Evolutionary conservation across 495 filamentous ascomycete species (phyloP), one percentile per base, ranked within the genome.

Genomic region (Aspergillus cavernicola): DNA sequence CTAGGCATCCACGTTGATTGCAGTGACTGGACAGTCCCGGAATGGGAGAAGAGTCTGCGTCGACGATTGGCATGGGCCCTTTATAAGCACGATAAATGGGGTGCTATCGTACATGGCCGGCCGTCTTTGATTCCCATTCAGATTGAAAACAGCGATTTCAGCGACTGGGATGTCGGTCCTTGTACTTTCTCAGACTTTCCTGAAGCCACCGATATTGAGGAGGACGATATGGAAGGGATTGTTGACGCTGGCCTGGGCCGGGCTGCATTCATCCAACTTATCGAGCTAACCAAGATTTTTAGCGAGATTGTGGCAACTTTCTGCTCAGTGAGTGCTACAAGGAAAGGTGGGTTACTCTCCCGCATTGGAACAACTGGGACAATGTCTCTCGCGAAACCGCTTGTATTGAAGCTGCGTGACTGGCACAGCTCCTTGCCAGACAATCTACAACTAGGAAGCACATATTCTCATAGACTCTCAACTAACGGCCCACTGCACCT

Each of bases 21-120:
- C 66, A 81, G 81, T 12, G 70, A 73, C 26, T 93, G 89, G 89
- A 83, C 84, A 58, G 89, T 95, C 19, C 89, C 89, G 9, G 70
- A 71, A 6, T 95, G 89, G 89, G 89, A 93, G 64, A 80, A 82
- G 47, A 86, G 88, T 3, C 69, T 93, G 44, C 76, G 89, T 50
- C 89, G 90, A 66, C 81, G 89, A 32, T 75, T 93, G 28, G 89
- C 86, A 18, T 93, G 89, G 87, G 88, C 86, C 7, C 66, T 92
- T 58, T 93, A 86, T 61, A 91, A 91, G 86, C 86, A 92, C 62
- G 89, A 93, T 63, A 91, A 90, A 66, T 95, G 89, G 87, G 86
- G 85, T 36, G 86, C 84, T n/a, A 72, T 93, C 6, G 84, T 89
- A 28, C 85, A 91, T 56, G 88, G 89, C 31, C 82, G 89, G n/a